A percentile compares a stretch with the other conserved stretches of the same genome.
Conservation (phyloP, 2,329 filamentous ascomycete species). For the Stachybotrys chlorohalonatus region DNA sequence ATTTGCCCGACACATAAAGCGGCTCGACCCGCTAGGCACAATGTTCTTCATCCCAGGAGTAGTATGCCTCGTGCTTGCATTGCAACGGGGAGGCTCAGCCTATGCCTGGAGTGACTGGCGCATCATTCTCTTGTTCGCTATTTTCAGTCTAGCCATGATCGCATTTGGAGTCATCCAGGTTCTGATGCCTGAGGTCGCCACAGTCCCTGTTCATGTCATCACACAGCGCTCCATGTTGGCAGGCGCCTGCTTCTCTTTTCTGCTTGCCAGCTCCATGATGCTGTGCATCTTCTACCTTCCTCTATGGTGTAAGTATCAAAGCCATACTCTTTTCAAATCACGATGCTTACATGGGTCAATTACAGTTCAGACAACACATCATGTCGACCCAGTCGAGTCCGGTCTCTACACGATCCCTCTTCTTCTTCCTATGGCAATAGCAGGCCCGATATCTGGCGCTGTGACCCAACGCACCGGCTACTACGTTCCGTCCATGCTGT, state of each 20-base stretch:
- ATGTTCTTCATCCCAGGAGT: conserved; percentile 50
- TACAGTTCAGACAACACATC: conserved; percentile 46
- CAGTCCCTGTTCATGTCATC: conserved; percentile 46
- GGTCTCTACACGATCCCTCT: conserved; percentile 50
- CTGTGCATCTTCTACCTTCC: conserved; percentile 46
- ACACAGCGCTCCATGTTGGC: conserved; percentile 44
- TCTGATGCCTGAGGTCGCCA: conserved; percentile 44
- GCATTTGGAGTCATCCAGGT: conserved; percentile 44
- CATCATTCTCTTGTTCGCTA: conserved; percentile 42
- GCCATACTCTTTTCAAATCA: neutral
- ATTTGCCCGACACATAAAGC: conserved; percentile 33
- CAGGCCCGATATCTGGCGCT: conserved; percentile 37
- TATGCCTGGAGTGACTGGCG: conserved; percentile 44
- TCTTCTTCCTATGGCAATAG: conserved; percentile 44
- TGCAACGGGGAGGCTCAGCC: conserved; percentile 52
- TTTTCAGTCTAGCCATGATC: conserved; percentile 36
- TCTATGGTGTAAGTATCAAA: conserved; percentile 39
- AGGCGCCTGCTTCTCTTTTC: conserved; percentile 35
- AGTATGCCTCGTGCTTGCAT: conserved; percentile 50
- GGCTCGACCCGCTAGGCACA: conserved; percentile 51
- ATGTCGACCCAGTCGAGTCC: conserved; percentile 41
- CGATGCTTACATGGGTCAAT: conserved; percentile 6
- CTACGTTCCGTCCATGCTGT: conserved; percentile 48
- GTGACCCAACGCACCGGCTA: conserved; percentile 47
- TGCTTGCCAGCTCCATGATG: conserved; percentile 41